Conservation (phyloP, 2,329 filamentous ascomycete genomes). For the Exophiala sideris region DNA sequence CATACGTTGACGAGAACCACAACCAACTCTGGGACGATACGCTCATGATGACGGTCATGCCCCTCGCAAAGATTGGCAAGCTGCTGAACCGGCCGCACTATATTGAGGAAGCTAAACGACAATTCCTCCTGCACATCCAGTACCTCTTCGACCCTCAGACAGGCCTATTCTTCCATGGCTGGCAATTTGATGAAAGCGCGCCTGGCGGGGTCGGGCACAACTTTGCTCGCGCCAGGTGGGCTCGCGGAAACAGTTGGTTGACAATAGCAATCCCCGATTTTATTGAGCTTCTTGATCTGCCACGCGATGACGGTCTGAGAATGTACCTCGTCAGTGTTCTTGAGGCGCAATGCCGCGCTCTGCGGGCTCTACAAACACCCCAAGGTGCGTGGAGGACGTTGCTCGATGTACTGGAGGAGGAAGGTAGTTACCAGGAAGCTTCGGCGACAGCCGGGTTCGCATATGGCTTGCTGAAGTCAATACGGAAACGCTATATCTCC, state of each 20-base stretch:
- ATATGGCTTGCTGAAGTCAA: slow-evolving; percentile 72
- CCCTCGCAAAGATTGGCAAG: slow-evolving; percentile 73
- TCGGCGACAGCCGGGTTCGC: slow-evolving; percentile 79
- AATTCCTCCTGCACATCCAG: slow-evolving; percentile 74
- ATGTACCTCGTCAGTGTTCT: slow-evolving; percentile 53
- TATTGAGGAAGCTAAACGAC: slow-evolving; percentile 71
- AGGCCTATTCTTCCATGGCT: slow-evolving; percentile 77
- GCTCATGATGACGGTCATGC: slow-evolving; percentile 82
- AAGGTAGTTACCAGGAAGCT: slow-evolving; percentile 72
- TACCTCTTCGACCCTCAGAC: slow-evolving; percentile 71
- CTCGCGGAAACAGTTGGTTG: slow-evolving; percentile 62
- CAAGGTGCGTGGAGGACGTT: slow-evolving; percentile 72
- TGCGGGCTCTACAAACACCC: slow-evolving; percentile 57
- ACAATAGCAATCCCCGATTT: slow-evolving; percentile 83
- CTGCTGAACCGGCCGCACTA: slow-evolving; percentile 68
- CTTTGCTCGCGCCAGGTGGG: slow-evolving; percentile 56
- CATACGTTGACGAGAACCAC: slow-evolving; percentile 67
- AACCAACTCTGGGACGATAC: slow-evolving; percentile 83
- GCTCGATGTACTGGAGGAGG: slow-evolving; percentile 61
- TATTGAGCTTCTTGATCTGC: slow-evolving; percentile 63
- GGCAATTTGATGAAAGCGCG: slow-evolving; percentile 65
- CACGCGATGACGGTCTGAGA: slow-evolving; percentile 57
- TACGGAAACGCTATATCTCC: slow-evolving; percentile 66
- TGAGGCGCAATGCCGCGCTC: slow-evolving; percentile 64
- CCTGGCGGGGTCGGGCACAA: slow-evolving; percentile 53